Percentiles rank a stretch among this genome's conserved stretches.
Conservation (phyloP, 2,329 filamentous ascomycete species). For the Epichloe brachyelytri region DNA sequence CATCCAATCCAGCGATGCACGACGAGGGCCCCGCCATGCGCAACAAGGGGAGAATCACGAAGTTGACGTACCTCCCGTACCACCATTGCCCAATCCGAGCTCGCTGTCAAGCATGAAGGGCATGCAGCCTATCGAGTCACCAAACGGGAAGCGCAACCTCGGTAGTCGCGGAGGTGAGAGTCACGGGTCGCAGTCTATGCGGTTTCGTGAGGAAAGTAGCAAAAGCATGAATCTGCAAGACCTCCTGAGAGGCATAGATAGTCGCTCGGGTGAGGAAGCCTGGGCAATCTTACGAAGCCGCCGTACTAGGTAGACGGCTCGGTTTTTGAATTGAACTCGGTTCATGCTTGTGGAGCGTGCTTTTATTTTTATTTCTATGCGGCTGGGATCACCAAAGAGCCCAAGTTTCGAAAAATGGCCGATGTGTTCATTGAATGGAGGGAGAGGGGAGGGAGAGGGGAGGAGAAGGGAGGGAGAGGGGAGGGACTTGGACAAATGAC, state of each 20-base stretch:
- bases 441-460: too few relatives aligned
- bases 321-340: not conserved
- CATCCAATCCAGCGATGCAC: constrained; percentile 28
- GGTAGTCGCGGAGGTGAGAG: constrained; percentile 31
- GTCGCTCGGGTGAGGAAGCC: constrained; percentile 29
- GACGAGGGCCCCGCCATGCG: constrained; percentile 3
- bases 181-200: constrained; percentile 20
- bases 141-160: constrained; percentile 17
- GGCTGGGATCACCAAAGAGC: not conserved
- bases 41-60: constrained; percentile 11
- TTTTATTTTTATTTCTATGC: not conserved
- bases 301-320: constrained; percentile 28
- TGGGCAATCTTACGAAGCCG: constrained; percentile 34
- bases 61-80: constrained; percentile 40
- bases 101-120: constrained; percentile 18
- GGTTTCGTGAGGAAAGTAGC: constrained; percentile 19
- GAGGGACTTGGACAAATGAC: too few relatives aligned
- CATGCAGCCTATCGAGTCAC: constrained; percentile 6
- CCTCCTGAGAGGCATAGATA: constrained; percentile 37
- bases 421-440: too few relatives aligned
- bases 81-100: constrained; percentile 34
- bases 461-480: too few relatives aligned
- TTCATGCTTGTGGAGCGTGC: not conserved
- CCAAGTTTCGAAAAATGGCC: too few relatives aligned
- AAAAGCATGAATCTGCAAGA: constrained; percentile 34